Base-by-base conservation (phyloP, 2,329 filamentous ascomycete species). In the Aspergillus puulaauensis region DNA sequence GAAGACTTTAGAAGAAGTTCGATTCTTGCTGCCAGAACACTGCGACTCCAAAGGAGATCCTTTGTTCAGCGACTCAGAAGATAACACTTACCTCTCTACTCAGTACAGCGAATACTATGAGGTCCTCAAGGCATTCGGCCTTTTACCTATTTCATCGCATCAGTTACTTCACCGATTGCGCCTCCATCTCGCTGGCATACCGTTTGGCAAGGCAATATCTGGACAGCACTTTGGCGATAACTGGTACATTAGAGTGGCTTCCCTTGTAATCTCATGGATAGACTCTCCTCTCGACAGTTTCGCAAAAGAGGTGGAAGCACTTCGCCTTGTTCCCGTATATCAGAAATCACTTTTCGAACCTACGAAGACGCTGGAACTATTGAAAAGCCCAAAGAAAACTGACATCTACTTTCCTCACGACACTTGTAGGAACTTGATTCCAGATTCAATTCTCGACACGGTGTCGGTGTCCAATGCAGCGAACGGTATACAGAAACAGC, bases 81-180 rank as follows among this genome's bases (percentile, higher is more conserved):
- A 57, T 3, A 50, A 54, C n/a, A 14, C 46, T 17, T 54, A 54
- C 15, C 45, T 60, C 23, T 53, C 58, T 17, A 35, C 50, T 9
- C 15, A 56, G 12, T 60, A 57, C 15, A 41, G n/a, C 4, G 6
- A 44, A 11, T 57, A 57, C 9, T 35, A 51, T 4, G 24, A 47
- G 4, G 6, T 33, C 12, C 43, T 60, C 19, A 37, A 39, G 4
- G 7, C 15, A 39, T 52, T 54, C 15, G 58, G 54, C 6, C 48
- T 57, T 8, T 40, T 53, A 23, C 31, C 35, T 31, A 19, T 60
- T 23, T 54, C 45, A 4, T 15, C 35, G 6, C 17, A 35, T 23
- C 19, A 60, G n/a, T 7, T 60, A 1, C 12, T 60, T 1, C 23
- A 54, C 21, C 49, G 50, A 35, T 21, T 60, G 9, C 35, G 41